Percentiles rank a stretch among this genome's conserved stretches.
phyloP scores from a whole-genome alignment of 2,329 filamentous ascomycete species.

The Colletotrichum shisoi region DNA sequence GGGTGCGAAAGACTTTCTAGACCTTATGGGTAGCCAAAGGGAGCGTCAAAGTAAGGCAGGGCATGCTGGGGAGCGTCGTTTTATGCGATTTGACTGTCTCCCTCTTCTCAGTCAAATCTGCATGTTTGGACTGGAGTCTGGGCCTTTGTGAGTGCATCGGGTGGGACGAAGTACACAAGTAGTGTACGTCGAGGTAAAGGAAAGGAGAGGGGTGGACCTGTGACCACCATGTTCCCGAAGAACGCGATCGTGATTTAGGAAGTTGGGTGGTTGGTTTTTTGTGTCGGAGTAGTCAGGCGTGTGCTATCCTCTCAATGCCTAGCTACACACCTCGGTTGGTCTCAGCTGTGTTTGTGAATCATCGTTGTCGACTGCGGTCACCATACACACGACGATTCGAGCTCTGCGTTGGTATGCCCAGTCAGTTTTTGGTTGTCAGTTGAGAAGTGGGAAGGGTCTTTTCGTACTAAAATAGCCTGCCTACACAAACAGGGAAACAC shows the following conservation, averaged over 20 bases:
- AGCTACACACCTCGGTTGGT: too few relatives aligned
- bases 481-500: conserved; percentile 2
- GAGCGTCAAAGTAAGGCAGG: background rate
- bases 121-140: background rate
- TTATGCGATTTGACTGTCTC: background rate
- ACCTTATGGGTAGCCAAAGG: background rate
- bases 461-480: conserved; percentile 27
- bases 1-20: background rate
- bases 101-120: background rate
- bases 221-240: too few relatives aligned
- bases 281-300: background rate
- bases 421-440: too few relatives aligned
- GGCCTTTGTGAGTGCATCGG: background rate
- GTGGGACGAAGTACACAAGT: background rate
- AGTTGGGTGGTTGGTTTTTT: background rate
- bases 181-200: background rate
- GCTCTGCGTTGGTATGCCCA: background rate
- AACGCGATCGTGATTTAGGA: background rate
- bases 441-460: conserved; percentile 17
- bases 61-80: background rate
- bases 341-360: too few relatives aligned
- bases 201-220: background rate
- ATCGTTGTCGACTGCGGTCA: too few relatives aligned
- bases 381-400: too few relatives aligned
- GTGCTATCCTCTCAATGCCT: too few relatives aligned